phyloP scores from a whole-genome alignment of 257 asterid genomes.

The Jasminum sambac region DNA sequence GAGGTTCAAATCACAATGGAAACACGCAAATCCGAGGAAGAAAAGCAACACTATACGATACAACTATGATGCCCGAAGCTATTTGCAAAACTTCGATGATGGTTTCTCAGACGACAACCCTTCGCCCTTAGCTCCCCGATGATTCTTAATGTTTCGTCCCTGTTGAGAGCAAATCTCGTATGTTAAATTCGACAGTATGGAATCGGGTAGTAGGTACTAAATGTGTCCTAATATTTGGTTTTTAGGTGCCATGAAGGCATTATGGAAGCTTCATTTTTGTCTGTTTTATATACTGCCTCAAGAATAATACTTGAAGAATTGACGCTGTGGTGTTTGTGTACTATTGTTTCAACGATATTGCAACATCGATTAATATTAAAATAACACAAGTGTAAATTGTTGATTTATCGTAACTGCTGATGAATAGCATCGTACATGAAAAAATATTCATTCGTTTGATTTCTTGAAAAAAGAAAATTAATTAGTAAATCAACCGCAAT shows the following conservation, averaged over 20 bases:
- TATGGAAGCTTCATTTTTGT: neutral
- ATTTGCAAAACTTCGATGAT: constrained; percentile 56
- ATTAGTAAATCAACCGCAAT: neutral
- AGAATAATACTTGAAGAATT: neutral
- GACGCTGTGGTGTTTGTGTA: no score
- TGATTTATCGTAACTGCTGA: no score
- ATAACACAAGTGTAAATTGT: no score
- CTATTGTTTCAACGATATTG: no score
- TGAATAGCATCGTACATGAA: no score
- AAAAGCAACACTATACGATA: constrained; percentile 29
- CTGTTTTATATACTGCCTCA: neutral
- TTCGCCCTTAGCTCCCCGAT: constrained; percentile 49
- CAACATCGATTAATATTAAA: no score
- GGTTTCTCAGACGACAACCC: constrained; percentile 39
- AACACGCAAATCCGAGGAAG: constrained; percentile 26
- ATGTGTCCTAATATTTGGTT: neutral
- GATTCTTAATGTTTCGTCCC: neutral
- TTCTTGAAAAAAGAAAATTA: neutral
- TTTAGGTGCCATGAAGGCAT: neutral
- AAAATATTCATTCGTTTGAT: no score
- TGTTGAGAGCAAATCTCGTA: neutral
- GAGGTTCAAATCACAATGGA: constrained; percentile 43
- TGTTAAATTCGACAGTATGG: neutral
- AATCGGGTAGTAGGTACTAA: neutral
- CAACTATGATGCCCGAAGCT: constrained; percentile 54